Evolutionary conservation across 2,329 filamentous ascomycete species (phyloP), one percentile per base, ranked within the genome.

Genomic region (Zalaria sp.): DNA sequence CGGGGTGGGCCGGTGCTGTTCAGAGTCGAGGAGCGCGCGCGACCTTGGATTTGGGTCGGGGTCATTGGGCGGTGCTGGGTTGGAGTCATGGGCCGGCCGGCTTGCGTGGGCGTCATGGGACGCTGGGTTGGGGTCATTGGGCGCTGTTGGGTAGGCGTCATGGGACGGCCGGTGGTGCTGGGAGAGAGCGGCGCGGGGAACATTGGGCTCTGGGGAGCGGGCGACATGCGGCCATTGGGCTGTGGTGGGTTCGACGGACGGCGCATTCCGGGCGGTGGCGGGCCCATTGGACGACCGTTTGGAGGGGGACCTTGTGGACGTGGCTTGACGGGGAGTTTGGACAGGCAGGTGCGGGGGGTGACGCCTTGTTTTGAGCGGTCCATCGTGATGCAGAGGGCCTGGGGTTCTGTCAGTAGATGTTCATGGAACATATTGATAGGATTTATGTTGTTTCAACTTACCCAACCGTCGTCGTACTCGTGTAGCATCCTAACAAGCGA

Each of bases 381-480:
- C 53, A 96, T 79, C 49, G 81, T 82, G 51, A 87, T 83, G 62
- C 87, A 95, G 42, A 96, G 83, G 56, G 88, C 85, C 84, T 88
- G 49, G 4, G 40, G 45, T 25, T 18, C 37, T 44, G 46, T 58
- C 51, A 56, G 52, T 46, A 41, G 18, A 18, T 18, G 18, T 18
- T 18, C 18, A 18, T 18, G 18, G 18, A 18, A 18, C 18, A 18
- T 18, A 18, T 18, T 18, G 18, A 18, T 18, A 18, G 18, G 18
- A 18, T 18, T 29, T 39, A 34, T 40, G 27, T 32, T 32, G 25
- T 43, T 18, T 18, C 10, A 28, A 72, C 83, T 73, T 74, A 89
- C 84, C 91, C 91, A 98, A 54, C 91, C 91, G 64, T 98, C 91
- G 57, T 98, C 91, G 55, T 96, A 98, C 63, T 94, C 88, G 57